These are phyloP conservation scores for Chlorella ohadii DNA, from an alignment of 139 green algal genomes.

Conservation along the genomic window DNA sequence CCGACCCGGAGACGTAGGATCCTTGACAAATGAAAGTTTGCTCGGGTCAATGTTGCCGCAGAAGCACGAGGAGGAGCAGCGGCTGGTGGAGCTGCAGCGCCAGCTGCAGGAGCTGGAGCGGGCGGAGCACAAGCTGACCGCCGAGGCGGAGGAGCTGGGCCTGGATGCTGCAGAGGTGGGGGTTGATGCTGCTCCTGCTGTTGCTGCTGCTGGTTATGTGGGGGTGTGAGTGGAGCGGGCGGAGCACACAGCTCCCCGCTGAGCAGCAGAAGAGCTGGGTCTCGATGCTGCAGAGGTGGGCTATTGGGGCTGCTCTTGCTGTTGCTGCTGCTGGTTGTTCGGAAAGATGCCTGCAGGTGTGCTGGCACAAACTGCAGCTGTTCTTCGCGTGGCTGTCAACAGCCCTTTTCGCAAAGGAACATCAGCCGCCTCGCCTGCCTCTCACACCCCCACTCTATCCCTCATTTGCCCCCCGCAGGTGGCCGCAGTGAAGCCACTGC, in stretches of 20 bases:
- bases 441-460: too few relatives aligned
- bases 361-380: too few relatives aligned
- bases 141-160: slow-evolving; percentile 24
- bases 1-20: too few relatives aligned
- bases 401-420: too few relatives aligned
- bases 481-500: slow-evolving; percentile 8
- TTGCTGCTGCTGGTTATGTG: too few relatives aligned
- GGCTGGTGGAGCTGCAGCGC: slow-evolving; percentile 22
- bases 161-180: slow-evolving; percentile 6
- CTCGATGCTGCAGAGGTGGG: slow-evolving; percentile 1
- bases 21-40: too few relatives aligned
- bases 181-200: too few relatives aligned
- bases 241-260: background rate
- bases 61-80: slow-evolving; percentile 28
- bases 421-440: too few relatives aligned
- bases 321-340: too few relatives aligned
- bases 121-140: slow-evolving; percentile 17
- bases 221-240: too few relatives aligned
- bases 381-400: too few relatives aligned
- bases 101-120: slow-evolving; percentile 38
- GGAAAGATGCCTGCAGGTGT: too few relatives aligned
- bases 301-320: background rate
- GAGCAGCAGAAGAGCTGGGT: background rate
- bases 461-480: background rate
- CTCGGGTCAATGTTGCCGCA: background rate